Evolutionary conservation across 345 rosid genomes (phyloP).

Genomic region (Pistacia atlantica): DNA sequence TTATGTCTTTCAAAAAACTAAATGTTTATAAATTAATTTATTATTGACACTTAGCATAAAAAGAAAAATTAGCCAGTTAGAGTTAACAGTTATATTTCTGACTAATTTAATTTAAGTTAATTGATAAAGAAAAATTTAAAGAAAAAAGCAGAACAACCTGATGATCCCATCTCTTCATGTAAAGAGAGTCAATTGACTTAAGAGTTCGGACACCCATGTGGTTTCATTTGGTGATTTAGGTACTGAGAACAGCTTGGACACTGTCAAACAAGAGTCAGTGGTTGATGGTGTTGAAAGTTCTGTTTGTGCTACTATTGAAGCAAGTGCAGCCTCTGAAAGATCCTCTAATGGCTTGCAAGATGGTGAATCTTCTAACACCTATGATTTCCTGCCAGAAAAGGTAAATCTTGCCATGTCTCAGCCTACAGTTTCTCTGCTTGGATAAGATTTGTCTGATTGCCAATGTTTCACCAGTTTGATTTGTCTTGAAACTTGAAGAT

Average conservation of each 20-base stretch:
- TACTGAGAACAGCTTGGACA: slow-evolving; percentile 27
- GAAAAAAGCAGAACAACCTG: background rate
- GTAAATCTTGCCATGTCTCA: slow-evolving; percentile 29
- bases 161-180: background rate
- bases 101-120: too few relatives aligned
- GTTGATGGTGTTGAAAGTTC: slow-evolving; percentile 17
- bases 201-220: background rate
- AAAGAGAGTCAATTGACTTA: background rate
- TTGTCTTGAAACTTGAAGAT: slow-evolving; percentile 16
- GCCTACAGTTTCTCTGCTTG: background rate
- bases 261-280: slow-evolving; percentile 15
- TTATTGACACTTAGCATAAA: too few relatives aligned
- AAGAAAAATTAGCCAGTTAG: too few relatives aligned
- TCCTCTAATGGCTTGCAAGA: slow-evolving; percentile 26
- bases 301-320: slow-evolving; percentile 19
- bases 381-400: slow-evolving; percentile 36
- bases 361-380: slow-evolving; percentile 32
- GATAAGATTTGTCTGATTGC: slow-evolving; percentile 1
- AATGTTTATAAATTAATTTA: too few relatives aligned
- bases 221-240: slow-evolving; percentile 24
- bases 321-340: slow-evolving; percentile 17
- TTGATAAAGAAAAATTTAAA: too few relatives aligned
- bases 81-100: too few relatives aligned
- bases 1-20: too few relatives aligned
- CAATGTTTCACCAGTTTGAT: background rate